These are phyloP conservation scores for Dothidotthia symphoricarpi DNA, from an alignment of 2,329 filamentous ascomycete genomes.

Conservation along the genomic window DNA sequence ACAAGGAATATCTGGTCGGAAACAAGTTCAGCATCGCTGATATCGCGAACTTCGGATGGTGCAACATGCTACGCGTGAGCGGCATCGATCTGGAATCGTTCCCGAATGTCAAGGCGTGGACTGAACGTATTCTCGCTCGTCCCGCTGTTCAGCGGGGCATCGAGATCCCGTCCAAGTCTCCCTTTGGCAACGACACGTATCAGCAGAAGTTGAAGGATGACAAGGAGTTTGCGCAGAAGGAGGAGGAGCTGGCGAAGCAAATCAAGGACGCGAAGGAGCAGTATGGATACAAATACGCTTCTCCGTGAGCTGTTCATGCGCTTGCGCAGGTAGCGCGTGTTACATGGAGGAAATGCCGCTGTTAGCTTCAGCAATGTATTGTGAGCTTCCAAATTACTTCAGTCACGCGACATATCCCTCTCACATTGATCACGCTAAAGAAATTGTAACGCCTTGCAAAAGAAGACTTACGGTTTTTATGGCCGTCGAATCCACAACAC, in stretches of 20 bases:
- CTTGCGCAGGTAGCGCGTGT: background rate
- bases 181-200: slow-evolving; percentile 45
- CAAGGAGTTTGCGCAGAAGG: slow-evolving; percentile 49
- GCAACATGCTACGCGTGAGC: slow-evolving; percentile 43
- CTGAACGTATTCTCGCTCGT: slow-evolving; percentile 43
- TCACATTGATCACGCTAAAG: too few species aligned
- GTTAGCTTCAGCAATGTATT: slow-evolving; percentile 3
- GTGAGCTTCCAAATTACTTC: too few species aligned
- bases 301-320: slow-evolving; percentile 23
- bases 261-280: slow-evolving; percentile 46
- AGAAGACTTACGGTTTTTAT: too few species aligned
- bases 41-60: slow-evolving; percentile 48
- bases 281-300: slow-evolving; percentile 48
- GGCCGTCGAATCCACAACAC: too few species aligned
- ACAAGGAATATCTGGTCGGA: slow-evolving; percentile 47
- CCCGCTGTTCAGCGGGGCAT: slow-evolving; percentile 46
- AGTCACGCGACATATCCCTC: too few species aligned
- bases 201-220: slow-evolving; percentile 48
- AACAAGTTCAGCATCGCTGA: slow-evolving; percentile 50
- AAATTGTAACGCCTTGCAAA: too few species aligned
- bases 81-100: slow-evolving; percentile 46
- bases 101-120: slow-evolving; percentile 47
- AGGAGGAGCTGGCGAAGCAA: slow-evolving; percentile 40
- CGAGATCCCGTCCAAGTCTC: slow-evolving; percentile 37
- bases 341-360: background rate